Percentiles rank a stretch among this genome's conserved stretches.
Evolutionary conservation across 306 rosid genomes (phyloP).

Genomic region (Rosa rugosa): DNA sequence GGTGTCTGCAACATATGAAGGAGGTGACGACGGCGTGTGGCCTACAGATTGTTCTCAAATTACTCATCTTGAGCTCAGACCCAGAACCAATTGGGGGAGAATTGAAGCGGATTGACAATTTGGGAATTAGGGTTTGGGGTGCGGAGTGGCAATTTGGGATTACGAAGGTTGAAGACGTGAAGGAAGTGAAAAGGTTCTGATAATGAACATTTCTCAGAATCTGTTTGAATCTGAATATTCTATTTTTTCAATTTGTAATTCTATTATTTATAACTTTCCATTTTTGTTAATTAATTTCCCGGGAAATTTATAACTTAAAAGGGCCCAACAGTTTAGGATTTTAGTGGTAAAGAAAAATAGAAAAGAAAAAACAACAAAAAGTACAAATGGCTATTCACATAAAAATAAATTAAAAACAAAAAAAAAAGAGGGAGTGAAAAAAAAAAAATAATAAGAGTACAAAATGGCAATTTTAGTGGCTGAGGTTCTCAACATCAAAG

Average conservation of each 20-base stretch:
- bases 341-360: not conserved
- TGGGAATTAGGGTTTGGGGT: not conserved
- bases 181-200: slow-evolving; percentile 31
- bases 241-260: not conserved
- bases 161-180: slow-evolving; percentile 34
- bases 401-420: no score
- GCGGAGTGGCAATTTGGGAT: not conserved
- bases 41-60: slow-evolving; percentile 53
- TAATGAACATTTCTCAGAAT: slow-evolving; percentile 3
- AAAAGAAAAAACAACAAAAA: no score
- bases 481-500: no score
- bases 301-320: not conserved
- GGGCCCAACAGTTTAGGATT: no score
- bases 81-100: slow-evolving; percentile 2
- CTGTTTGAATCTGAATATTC: slow-evolving; percentile 34
- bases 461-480: not conserved
- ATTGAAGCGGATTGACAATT: not conserved
- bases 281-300: not conserved
- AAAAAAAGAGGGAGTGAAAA: no score
- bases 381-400: no score
- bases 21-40: slow-evolving; percentile 62
- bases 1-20: slow-evolving; percentile 57
- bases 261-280: not conserved
- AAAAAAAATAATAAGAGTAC: no score
- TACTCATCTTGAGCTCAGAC: slow-evolving; percentile 48